Base-by-base conservation (phyloP, 2,329 filamentous ascomycete species). In the Cordyceps javanica region DNA sequence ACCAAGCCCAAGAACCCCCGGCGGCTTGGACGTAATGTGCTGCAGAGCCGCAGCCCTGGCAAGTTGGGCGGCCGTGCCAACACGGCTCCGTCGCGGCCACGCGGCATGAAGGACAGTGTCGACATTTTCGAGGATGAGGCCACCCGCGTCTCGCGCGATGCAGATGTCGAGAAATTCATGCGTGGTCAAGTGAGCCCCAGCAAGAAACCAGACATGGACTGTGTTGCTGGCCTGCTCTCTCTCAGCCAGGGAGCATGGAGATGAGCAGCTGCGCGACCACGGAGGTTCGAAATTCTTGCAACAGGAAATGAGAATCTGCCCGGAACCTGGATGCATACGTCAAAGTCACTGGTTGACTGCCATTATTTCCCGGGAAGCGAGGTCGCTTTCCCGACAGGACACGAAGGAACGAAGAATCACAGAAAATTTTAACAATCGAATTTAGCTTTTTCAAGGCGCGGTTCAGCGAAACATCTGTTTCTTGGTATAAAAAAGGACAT, bases 161-260 rank as follows among this genome's bases (percentile, higher is more conserved):
- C 86, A 4, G 88, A 94, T 52, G 79, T 93, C 44, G 83, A 88
- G 61, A 79, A 77, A 3, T 92, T 93, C 70, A 92, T 94, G 87
- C 76, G 79, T 34, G 79, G 79, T 51, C 80, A 82, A 32, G 78
- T 84, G 61, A 84, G 82, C 67, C 86, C 84, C 9, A 86, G 86
- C 68, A 90, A 91, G 72, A 86, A 85, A 69, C 83, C 86, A 58
- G 93, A 97, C 68, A 79, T 96, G 70, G 91, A 95, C 68, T 95
- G 91, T 67, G 87, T 96, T 48, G 90, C 93, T 56, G 91, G 91
- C n/a, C 73, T 97, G 62, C 72, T 97, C 61, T 93, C 90, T 52
- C 78, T 97, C 46, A 95, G 91, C 66, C 90, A 96, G 73, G 93
- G 92, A n/a, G 90, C 90, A 67, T 97, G 92, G 91, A 82, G 84